Percentiles rank a stretch among this genome's conserved stretches.
Conservation (phyloP, 164 flowering plant genomes). For the Amborella trichopoda region DNA sequence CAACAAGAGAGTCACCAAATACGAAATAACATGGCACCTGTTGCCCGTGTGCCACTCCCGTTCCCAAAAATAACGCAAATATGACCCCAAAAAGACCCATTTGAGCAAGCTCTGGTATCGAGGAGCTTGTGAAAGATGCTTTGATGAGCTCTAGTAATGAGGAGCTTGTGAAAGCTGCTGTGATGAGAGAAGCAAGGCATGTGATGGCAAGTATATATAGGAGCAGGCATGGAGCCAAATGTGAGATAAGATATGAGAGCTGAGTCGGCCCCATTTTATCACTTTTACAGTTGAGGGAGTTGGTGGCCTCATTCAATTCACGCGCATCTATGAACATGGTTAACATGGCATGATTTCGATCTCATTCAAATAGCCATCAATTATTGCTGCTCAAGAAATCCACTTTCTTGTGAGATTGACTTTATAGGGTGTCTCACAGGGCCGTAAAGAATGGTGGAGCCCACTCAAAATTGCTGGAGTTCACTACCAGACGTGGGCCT, state of each 20-base stretch:
- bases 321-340: slow-evolving; percentile 4
- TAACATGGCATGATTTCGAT: no score
- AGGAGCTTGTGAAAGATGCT: neutral
- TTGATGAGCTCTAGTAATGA: neutral
- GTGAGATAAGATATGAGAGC: neutral
- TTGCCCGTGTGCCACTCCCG: slow-evolving; percentile 11
- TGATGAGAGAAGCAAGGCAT: neutral
- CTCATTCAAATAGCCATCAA: no score
- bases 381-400: no score
- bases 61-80: neutral
- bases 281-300: slow-evolving; percentile 11
- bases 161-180: neutral
- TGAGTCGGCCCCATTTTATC: neutral
- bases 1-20: slow-evolving; percentile 76
- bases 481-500: no score
- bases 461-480: no score
- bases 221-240: neutral
- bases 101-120: neutral
- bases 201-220: neutral
- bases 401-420: no score
- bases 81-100: neutral
- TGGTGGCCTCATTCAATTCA: slow-evolving; percentile 10
- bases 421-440: no score
- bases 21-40: slow-evolving; percentile 70
- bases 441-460: no score